These are phyloP conservation scores for Calamus simplicifolius DNA, from an alignment of 176 grass and related monocot species.

Conservation along the genomic window DNA sequence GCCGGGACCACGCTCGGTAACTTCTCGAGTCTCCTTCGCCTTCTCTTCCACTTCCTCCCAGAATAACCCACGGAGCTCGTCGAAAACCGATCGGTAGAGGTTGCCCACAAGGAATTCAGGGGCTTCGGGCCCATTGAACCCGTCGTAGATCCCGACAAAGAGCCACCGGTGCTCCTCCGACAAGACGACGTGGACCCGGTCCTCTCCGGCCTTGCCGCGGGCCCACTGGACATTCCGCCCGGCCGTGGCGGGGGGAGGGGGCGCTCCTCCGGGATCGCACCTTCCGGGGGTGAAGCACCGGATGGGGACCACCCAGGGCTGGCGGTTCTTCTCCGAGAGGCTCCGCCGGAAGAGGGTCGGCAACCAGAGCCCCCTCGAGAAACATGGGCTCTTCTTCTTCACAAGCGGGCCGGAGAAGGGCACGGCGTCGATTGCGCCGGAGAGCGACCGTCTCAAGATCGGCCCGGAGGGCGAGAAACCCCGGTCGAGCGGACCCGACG, in stretches of 20 bases:
- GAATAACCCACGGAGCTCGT: constrained; percentile 69
- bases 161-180: constrained; percentile 89
- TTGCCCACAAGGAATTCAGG: constrained; percentile 79
- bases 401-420: constrained; percentile 77
- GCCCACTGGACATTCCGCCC: constrained; percentile 75
- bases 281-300: constrained; percentile 14
- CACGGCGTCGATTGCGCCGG: constrained; percentile 40
- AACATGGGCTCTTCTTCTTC: constrained; percentile 24
- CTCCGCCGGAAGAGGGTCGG: constrained; percentile 48
- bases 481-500: constrained; percentile 41
- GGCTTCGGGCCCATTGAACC: constrained; percentile 88
- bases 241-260: background rate
- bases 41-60: constrained; percentile 28
- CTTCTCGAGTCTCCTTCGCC: constrained; percentile 26
- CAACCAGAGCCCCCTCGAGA: constrained; percentile 49
- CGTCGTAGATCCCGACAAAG: constrained; percentile 92
- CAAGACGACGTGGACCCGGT: constrained; percentile 76
- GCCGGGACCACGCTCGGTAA: constrained; percentile 7
- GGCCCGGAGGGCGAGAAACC: constrained; percentile 47
- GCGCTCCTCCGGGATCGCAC: background rate
- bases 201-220: constrained; percentile 77
- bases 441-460: constrained; percentile 12
- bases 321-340: constrained; percentile 51
- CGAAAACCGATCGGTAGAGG: constrained; percentile 61
- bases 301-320: constrained; percentile 43